Evolutionary conservation across 1,284 basidiomycete species (phyloP).

Genomic region (Rhodotorula sp.): DNA sequence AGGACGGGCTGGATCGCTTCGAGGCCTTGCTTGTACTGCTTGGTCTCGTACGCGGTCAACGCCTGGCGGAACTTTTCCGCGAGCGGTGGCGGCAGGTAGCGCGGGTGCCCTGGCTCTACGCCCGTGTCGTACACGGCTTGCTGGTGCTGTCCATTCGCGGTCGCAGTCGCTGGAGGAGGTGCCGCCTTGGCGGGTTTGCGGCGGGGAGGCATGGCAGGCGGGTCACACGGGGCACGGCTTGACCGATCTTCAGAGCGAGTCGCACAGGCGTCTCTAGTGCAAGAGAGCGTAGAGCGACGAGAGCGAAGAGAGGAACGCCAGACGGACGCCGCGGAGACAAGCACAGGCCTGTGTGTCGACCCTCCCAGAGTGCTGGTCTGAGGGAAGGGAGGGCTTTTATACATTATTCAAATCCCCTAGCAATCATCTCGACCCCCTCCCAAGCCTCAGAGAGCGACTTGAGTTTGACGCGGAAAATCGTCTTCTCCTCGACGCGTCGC

Average conservation of each 20-base stretch:
- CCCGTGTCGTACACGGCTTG: constrained; percentile 5
- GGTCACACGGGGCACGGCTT: background rate
- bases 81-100: constrained; percentile 77
- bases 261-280: too few relatives aligned
- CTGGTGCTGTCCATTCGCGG: background rate
- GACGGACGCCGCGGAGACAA: too few relatives aligned
- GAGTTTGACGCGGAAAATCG: too few relatives aligned
- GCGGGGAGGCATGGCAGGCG: constrained; percentile 18
- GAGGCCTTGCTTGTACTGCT: constrained; percentile 84
- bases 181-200: constrained; percentile 9
- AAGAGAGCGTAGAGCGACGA: background rate
- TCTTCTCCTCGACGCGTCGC: background rate
- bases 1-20: constrained; percentile 93
- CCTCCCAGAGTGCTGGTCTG: too few relatives aligned
- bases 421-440: too few relatives aligned
- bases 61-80: constrained; percentile 82
- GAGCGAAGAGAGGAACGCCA: background rate
- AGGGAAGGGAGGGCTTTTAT: too few relatives aligned
- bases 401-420: too few relatives aligned
- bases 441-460: too few relatives aligned
- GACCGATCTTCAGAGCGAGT: background rate
- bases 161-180: background rate
- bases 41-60: constrained; percentile 76
- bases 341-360: too few relatives aligned
- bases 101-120: constrained; percentile 11